A percentile compares a stretch with the other conserved stretches of the same genome.
These are phyloP conservation scores for Ceratocystis lukuohia DNA, from an alignment of 2,329 filamentous ascomycete genomes.

Conservation along the genomic window DNA sequence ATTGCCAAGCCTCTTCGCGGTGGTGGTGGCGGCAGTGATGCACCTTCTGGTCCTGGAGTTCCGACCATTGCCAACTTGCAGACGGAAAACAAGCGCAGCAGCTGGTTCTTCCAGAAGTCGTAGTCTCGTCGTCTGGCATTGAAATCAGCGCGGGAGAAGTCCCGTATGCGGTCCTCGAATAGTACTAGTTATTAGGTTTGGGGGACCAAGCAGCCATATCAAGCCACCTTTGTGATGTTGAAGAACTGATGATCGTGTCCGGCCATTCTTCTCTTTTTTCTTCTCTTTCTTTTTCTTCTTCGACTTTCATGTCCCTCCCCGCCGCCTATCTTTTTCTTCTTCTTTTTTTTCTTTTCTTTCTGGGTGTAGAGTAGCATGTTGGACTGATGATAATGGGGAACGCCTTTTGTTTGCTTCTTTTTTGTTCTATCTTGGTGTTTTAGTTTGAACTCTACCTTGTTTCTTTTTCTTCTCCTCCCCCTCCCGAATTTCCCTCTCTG, in stretches of 20 bases:
- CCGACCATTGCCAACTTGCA: slow-evolving; percentile 43
- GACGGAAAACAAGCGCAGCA: slow-evolving; percentile 55
- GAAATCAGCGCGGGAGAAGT: slow-evolving; percentile 13
- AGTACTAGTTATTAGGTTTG: slow-evolving; percentile 13
- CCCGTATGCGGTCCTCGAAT: slow-evolving; percentile 9
- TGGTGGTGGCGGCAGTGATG: slow-evolving; percentile 40
- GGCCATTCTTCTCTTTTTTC: neutral
- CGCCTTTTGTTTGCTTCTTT: neutral
- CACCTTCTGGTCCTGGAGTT: slow-evolving; percentile 33
- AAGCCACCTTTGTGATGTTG: slow-evolving; percentile 7
- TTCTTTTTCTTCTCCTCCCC: neutral
- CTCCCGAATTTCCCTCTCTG: neutral
- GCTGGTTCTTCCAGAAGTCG: slow-evolving; percentile 61
- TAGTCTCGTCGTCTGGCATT: slow-evolving; percentile 23
- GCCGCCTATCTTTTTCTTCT: neutral
- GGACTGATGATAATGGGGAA: slow-evolving; percentile 12
- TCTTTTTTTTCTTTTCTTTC: slow-evolving; percentile 10
- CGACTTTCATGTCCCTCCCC: neutral
- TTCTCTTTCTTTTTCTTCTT: neutral
- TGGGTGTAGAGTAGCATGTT: slow-evolving; percentile 11
- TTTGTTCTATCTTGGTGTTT: neutral
- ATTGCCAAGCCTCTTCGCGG: slow-evolving; percentile 58
- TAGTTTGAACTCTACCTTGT: neutral
- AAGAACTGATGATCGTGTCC: slow-evolving; percentile 14
- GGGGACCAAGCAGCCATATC: slow-evolving; percentile 2